Evolutionary conservation across 2,329 filamentous ascomycete genomes (phyloP).

Genomic region (Leptoxyphium fumago): DNA sequence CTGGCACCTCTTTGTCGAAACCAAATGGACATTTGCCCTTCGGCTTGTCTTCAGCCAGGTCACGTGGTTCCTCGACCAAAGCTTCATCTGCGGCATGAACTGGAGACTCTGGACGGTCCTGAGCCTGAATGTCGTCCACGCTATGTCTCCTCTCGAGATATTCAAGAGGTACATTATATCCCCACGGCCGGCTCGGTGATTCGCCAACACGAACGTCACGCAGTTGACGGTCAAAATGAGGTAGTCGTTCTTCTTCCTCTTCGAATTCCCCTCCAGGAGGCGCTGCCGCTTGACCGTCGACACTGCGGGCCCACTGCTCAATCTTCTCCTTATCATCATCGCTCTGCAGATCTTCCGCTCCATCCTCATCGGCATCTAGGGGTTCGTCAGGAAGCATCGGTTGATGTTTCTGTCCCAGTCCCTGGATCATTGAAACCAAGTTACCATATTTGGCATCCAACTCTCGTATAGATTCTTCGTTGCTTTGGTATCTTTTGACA

Average conservation of each 20-base stretch:
- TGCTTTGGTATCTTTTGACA: constrained; percentile 75
- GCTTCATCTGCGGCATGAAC: constrained; percentile 12
- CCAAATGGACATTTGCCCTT: constrained; percentile 9
- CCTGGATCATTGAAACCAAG: constrained; percentile 86
- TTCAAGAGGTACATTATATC: constrained; percentile 61
- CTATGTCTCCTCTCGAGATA: constrained; percentile 28
- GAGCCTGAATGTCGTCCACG: constrained; percentile 21
- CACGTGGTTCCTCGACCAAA: constrained; percentile 2
- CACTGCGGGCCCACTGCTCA: constrained; percentile 70
- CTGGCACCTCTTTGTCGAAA: constrained; percentile 3
- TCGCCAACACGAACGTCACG: constrained; percentile 89
- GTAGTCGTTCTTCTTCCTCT: constrained; percentile 46
- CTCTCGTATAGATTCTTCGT: constrained; percentile 70
- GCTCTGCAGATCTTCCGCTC: constrained; percentile 18
- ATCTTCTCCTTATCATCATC: constrained; percentile 54
- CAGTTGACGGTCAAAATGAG: constrained; percentile 69
- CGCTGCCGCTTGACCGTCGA: constrained; percentile 28
- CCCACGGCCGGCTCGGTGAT: constrained; percentile 85
- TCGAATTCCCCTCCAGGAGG: constrained; percentile 23
- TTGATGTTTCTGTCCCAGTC: constrained; percentile 73
- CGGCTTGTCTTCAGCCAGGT: background rate
- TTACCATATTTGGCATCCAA: constrained; percentile 90
- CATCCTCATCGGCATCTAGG: constrained; percentile 31
- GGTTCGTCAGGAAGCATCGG: constrained; percentile 57
- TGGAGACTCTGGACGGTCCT: constrained; percentile 35